Conservation (phyloP, 306 rosid species). For the Cicer yamashitae region DNA sequence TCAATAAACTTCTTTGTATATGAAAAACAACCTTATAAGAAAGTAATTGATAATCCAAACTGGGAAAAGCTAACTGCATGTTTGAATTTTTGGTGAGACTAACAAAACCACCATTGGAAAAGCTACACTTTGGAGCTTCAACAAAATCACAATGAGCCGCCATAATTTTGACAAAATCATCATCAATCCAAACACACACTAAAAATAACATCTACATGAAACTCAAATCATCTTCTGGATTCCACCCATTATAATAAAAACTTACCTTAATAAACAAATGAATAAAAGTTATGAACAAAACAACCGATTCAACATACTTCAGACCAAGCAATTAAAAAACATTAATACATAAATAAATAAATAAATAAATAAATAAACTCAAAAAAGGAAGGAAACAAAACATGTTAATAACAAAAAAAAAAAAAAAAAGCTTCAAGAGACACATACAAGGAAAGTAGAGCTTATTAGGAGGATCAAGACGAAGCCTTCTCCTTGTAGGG, state of each 20-base stretch:
- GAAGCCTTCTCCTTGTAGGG: conserved; percentile 82
- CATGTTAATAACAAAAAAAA: neutral
- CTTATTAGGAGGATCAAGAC: conserved; percentile 95
- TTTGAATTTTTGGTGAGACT: no score
- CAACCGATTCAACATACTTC: conserved; percentile 20
- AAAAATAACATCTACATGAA: conserved; percentile 35
- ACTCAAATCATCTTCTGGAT: conserved; percentile 37
- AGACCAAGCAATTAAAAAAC: conserved; percentile 37
- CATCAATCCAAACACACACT: no score
- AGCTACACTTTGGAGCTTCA: no score
- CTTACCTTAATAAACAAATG: conserved; percentile 26
- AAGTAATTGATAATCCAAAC: neutral
- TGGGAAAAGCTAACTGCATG: no score
- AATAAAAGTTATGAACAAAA: conserved; percentile 11
- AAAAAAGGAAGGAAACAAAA: neutral
- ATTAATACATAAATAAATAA: conserved; percentile 34
- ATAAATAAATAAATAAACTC: conserved; percentile 35
- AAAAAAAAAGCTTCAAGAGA: conserved; percentile 23
- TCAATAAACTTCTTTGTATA: neutral
- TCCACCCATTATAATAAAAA: conserved; percentile 30
- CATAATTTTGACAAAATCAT: no score
- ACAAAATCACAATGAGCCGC: no score
- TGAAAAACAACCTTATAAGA: neutral
- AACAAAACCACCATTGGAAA: no score
- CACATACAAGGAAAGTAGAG: conserved; percentile 90